phyloP scores from a whole-genome alignment of 2,329 filamentous ascomycete species.

The Verruconis gallopava region DNA sequence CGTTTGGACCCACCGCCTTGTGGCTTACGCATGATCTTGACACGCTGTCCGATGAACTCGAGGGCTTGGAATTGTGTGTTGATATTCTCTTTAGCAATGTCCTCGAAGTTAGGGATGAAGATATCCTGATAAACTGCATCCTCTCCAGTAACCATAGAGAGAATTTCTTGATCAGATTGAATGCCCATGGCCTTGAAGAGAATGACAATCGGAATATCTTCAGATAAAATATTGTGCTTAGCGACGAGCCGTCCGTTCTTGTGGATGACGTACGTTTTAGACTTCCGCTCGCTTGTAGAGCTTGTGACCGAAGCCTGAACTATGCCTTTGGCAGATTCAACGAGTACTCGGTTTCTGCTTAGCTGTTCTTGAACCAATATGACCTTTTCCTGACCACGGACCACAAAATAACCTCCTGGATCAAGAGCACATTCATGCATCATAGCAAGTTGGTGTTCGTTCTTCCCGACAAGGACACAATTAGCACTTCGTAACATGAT shows the following conservation, averaged over 20 bases:
- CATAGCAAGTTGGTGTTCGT: slow-evolving; percentile 74
- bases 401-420: slow-evolving; percentile 94
- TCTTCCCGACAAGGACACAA: slow-evolving; percentile 73
- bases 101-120: slow-evolving; percentile 91
- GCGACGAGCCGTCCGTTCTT: slow-evolving; percentile 89
- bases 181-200: slow-evolving; percentile 88
- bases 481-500: slow-evolving; percentile 96
- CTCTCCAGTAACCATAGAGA: slow-evolving; percentile 77
- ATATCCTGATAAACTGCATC: slow-evolving; percentile 87
- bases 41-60: slow-evolving; percentile 76
- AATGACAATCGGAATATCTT: slow-evolving; percentile 91
- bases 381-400: slow-evolving; percentile 95
- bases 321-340: slow-evolving; percentile 88
- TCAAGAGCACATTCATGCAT: slow-evolving; percentile 95
- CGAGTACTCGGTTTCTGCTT: slow-evolving; percentile 98
- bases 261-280: slow-evolving; percentile 87
- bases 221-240: slow-evolving; percentile 83
- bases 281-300: slow-evolving; percentile 95
- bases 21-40: slow-evolving; percentile 69
- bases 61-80: slow-evolving; percentile 91
- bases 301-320: slow-evolving; percentile 94
- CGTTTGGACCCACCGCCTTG: slow-evolving; percentile 44
- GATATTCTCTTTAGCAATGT: slow-evolving; percentile 69
- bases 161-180: slow-evolving; percentile 86
- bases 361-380: slow-evolving; percentile 97